These are phyloP conservation scores for Flaveria floridana DNA, from an alignment of 140 eudicot species.

Conservation along the genomic window DNA sequence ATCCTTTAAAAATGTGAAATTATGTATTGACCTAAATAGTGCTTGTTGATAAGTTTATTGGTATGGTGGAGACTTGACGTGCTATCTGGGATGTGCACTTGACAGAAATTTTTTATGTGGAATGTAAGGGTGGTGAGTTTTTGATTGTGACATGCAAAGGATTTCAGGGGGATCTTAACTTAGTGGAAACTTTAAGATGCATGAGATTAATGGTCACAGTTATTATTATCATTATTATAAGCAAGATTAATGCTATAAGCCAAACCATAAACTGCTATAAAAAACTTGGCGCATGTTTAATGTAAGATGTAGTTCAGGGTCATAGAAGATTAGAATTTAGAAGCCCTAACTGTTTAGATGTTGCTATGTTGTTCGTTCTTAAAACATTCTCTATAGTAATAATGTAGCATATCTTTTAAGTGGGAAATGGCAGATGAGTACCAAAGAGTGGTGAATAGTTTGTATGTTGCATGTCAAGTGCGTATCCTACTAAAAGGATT, in stretches of 20 bases:
- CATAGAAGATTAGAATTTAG: background rate
- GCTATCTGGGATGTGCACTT: background rate
- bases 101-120: background rate
- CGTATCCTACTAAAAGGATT: background rate
- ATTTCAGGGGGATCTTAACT: background rate
- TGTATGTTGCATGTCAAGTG: background rate
- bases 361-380: too few species aligned
- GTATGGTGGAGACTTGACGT: conserved; percentile 3
- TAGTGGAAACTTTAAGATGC: background rate
- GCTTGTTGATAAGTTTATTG: background rate
- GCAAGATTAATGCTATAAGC: background rate
- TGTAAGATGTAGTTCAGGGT: background rate
- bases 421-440: background rate
- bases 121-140: background rate
- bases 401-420: background rate
- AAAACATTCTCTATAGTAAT: background rate
- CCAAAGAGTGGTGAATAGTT: background rate
- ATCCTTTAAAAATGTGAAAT: background rate
- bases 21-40: background rate
- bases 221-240: too few species aligned
- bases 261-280: background rate
- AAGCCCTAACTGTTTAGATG: background rate
- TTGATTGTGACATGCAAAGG: conserved; percentile 6
- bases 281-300: background rate
- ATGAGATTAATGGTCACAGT: background rate